phyloP scores from a whole-genome alignment of 768 basidiomycete species.

The Pleurotus salmoneostramineus region DNA sequence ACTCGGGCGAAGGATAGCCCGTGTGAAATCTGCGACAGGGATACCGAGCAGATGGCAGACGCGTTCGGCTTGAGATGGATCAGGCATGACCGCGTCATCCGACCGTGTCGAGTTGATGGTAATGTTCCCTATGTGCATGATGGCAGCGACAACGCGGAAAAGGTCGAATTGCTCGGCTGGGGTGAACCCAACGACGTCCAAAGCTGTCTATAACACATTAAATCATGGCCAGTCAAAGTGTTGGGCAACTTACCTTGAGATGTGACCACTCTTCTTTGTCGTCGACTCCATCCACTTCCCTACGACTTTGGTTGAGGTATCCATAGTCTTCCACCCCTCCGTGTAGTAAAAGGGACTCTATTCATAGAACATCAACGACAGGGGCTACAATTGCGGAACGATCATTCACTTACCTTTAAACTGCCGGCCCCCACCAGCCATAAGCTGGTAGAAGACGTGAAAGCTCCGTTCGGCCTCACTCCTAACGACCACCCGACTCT shows the following conservation, averaged over 20 bases:
- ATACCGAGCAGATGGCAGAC: slow-evolving; percentile 92
- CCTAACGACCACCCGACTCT: slow-evolving; percentile 88
- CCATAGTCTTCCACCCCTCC: slow-evolving; percentile 80
- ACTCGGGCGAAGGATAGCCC: slow-evolving; percentile 83
- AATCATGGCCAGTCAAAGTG: neutral
- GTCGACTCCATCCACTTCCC: slow-evolving; percentile 94
- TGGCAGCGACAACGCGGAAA: slow-evolving; percentile 90
- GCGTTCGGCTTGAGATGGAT: slow-evolving; percentile 81
- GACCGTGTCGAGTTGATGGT: slow-evolving; percentile 72
- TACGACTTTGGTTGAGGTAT: slow-evolving; percentile 84
- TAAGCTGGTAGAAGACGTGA: slow-evolving; percentile 95
- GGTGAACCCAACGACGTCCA: slow-evolving; percentile 89
- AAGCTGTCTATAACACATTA: slow-evolving; percentile 52
- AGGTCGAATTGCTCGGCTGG: slow-evolving; percentile 83
- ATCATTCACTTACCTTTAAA: slow-evolving; percentile 56
- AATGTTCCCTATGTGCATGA: slow-evolving; percentile 96
- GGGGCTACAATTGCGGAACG: neutral
- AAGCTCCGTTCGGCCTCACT: slow-evolving; percentile 90
- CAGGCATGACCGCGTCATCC: slow-evolving; percentile 75
- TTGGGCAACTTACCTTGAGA: slow-evolving; percentile 52
- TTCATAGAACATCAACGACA: slow-evolving; percentile 8
- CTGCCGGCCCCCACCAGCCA: slow-evolving; percentile 62
- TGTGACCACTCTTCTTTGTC: slow-evolving; percentile 85
- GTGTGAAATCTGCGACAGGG: slow-evolving; percentile 81
- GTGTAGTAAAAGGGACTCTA: slow-evolving; percentile 73